These are phyloP conservation scores for Erodium maritimum DNA, from an alignment of 345 rosid genomes.

Conservation along the genomic window DNA sequence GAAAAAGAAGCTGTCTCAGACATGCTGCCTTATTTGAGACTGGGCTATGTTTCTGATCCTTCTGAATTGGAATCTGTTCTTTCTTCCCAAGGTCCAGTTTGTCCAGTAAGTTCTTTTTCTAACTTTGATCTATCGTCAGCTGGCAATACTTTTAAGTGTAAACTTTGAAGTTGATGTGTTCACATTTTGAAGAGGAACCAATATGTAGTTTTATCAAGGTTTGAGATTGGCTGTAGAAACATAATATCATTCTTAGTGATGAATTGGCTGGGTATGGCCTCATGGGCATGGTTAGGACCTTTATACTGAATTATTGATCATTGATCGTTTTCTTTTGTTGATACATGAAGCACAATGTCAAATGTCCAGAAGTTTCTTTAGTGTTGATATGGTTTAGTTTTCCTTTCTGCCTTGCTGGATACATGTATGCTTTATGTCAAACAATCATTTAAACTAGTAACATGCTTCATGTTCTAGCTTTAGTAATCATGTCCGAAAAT, in stretches of 20 bases:
- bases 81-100: slow-evolving; percentile 93
- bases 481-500: not conserved
- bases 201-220: not conserved
- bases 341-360: not conserved
- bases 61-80: slow-evolving; percentile 86
- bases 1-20: slow-evolving; percentile 81
- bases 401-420: not conserved
- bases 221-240: not conserved
- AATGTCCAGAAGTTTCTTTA: not conserved
- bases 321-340: too few relatives aligned
- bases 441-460: not conserved
- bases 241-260: not conserved
- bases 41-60: slow-evolving; percentile 88
- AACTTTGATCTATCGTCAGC: not conserved
- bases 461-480: slow-evolving; percentile 4
- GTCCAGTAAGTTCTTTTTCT: slow-evolving; percentile 48
- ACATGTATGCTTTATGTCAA: slow-evolving; percentile 2
- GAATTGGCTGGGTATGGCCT: not conserved
- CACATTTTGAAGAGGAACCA: not conserved
- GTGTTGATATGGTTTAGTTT: not conserved
- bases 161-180: too few relatives aligned
- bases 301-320: not conserved
- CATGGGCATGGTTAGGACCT: not conserved
- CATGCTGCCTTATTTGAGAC: slow-evolving; percentile 78
- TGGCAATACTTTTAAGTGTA: not conserved